These are phyloP conservation scores for Mortierella sp. DNA, from an alignment of 371 early-diverging fungal species.

Conservation along the genomic window DNA sequence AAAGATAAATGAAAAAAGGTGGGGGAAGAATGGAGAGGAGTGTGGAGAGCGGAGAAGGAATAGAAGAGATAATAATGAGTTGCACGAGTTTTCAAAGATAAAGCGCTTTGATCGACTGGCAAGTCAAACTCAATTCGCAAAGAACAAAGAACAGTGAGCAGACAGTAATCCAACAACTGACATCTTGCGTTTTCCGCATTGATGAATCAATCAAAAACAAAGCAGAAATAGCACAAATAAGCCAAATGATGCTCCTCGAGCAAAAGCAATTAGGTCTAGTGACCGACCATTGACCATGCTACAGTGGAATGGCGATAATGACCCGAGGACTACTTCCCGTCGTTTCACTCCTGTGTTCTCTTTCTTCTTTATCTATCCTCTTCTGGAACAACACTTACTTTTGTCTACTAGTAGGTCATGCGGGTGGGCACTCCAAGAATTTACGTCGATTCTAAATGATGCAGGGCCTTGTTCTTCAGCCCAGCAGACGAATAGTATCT, in stretches of 20 bases:
- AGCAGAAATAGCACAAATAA: conserved; percentile 6
- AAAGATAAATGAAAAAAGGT: neutral
- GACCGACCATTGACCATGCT: too few relatives aligned
- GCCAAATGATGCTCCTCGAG: neutral
- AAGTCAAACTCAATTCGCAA: neutral
- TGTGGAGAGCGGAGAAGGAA: conserved; percentile 2
- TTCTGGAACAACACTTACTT: too few relatives aligned
- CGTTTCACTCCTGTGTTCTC: too few relatives aligned
- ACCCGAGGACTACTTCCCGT: too few relatives aligned
- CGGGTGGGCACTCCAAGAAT: too few relatives aligned
- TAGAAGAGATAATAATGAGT: neutral
- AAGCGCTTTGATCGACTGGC: neutral
- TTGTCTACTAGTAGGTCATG: too few relatives aligned
- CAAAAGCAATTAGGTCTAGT: too few relatives aligned
- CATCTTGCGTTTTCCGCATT: neutral
- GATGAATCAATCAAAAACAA: neutral
- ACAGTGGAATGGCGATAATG: too few relatives aligned
- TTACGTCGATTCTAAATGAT: too few relatives aligned
- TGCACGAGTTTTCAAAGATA: neutral
- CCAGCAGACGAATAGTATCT: neutral
- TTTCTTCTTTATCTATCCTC: too few relatives aligned
- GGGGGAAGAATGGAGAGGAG: neutral
- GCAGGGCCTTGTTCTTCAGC: too few relatives aligned
- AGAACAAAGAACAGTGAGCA: neutral
- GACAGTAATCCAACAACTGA: too few relatives aligned